Conservation (phyloP, 2,329 filamentous ascomycete genomes). For the Leptographium radiaticola region DNA sequence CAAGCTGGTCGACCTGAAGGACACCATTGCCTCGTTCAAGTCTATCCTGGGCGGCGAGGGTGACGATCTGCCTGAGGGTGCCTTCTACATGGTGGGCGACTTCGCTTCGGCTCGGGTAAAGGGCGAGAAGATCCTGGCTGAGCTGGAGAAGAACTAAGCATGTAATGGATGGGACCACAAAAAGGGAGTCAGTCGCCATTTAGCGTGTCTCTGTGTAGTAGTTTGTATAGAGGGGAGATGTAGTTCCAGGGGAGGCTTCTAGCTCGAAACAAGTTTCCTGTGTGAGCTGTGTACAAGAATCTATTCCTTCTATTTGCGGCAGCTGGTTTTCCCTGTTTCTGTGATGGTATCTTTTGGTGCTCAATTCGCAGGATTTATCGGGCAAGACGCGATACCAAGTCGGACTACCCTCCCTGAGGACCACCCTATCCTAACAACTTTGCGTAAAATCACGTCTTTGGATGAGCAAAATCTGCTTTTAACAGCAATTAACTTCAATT, state of each 20-base stretch:
- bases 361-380: no score
- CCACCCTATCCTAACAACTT: no score
- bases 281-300: slow-evolving; percentile 45
- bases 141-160: slow-evolving; percentile 56
- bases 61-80: slow-evolving; percentile 89
- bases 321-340: background rate
- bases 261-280: slow-evolving; percentile 44
- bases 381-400: no score
- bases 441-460: no score
- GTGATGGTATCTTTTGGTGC: background rate
- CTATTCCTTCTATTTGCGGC: slow-evolving; percentile 16
- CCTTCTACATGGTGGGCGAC: slow-evolving; percentile 97
- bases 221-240: slow-evolving; percentile 42
- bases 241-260: slow-evolving; percentile 30
- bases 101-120: slow-evolving; percentile 84
- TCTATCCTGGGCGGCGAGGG: slow-evolving; percentile 88
- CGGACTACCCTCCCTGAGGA: no score
- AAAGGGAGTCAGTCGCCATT: slow-evolving; percentile 1
- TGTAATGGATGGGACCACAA: slow-evolving; percentile 1
- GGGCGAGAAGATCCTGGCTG: slow-evolving; percentile 99
- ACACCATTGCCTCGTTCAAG: slow-evolving; percentile 97
- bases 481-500: no score
- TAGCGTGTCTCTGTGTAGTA: slow-evolving; percentile 10
- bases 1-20: slow-evolving; percentile 94
- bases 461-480: no score